Evolutionary conservation across 805 yeast species (phyloP).

Genomic region (Saturnispora sanitii): DNA sequence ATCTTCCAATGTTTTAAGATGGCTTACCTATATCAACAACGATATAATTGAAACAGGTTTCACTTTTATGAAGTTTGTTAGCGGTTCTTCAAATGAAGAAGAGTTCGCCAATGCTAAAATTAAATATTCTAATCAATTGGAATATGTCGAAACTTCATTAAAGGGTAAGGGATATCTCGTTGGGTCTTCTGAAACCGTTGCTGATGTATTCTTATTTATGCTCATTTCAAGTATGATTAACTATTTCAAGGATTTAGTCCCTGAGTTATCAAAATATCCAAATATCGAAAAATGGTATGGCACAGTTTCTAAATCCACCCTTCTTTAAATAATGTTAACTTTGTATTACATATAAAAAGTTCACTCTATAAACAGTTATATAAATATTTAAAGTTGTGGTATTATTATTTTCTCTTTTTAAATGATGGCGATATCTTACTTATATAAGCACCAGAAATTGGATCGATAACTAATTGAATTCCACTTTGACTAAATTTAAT

Average conservation of each 20-base stretch:
- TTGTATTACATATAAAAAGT: too few species aligned
- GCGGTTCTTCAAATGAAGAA: not conserved
- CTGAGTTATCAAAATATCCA: constrained; percentile 25
- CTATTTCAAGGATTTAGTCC: not conserved
- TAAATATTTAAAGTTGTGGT: not conserved
- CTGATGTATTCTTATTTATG: not conserved
- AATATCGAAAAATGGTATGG: constrained; percentile 34
- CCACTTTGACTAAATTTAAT: constrained; percentile 30
- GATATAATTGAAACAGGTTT: constrained; percentile 41
- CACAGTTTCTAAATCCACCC: not conserved
- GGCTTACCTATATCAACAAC: constrained; percentile 66
- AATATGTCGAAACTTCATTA: constrained; percentile 5
- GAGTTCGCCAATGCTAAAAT: not conserved
- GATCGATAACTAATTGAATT: constrained; percentile 31
- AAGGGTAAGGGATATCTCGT: constrained; percentile 1
- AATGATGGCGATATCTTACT: too few species aligned
- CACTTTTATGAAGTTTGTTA: not conserved
- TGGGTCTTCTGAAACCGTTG: constrained; percentile 1
- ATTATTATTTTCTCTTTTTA: not conserved
- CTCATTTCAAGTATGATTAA: not conserved
- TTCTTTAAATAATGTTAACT: not conserved
- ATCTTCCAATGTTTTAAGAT: constrained; percentile 53
- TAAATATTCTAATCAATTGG: not conserved
- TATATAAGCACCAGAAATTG: constrained; percentile 23
- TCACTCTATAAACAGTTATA: too few species aligned